Evolutionary conservation across 306 rosid species (phyloP), one percentile per base, ranked within the genome.

Genomic region (Fragaria iinumae): DNA sequence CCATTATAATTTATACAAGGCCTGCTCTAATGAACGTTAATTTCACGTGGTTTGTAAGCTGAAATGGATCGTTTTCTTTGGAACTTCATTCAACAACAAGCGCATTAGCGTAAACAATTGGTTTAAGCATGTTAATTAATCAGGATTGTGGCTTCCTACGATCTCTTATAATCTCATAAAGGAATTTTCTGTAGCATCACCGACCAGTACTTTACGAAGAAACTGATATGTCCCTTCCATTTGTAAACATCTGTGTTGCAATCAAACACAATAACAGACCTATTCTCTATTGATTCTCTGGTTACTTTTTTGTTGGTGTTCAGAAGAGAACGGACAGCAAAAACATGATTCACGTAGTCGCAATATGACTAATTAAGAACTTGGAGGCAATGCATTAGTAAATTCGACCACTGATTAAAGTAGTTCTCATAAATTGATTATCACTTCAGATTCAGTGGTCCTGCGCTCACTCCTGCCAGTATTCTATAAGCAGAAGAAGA

Each of bases 21-120:
- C 49, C 17, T 72, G 39, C 76, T 52, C 53, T 6, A 21, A 8
- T 36, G 52, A 50, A 2, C 10, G 59, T 39, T 38, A 38, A 41
- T 21, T 4, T 63, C 52, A 78, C 64, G 48, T 71, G 76, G 43
- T 71, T 78, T 71, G 53, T n/a, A 48, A 69, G 65, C 57, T 78
- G 21, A 47, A 45, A 43, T 45, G 20, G 70, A 44, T 57, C 39
- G 16, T 70, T 60, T 75, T 57, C 38, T 71, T 45, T 39, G 32
- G 48, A 60, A 29, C 63, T 18, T 69, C 48, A 13, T 20, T 27
- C 67, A 56, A 57, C 41, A 21, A 13, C 27, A 23, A 73, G 25
- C 68, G 18, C 68, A 73, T 39, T 57, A 57, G 39, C 77, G 17
- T 56, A 23, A 4, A 57, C 14, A 0, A 57, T 39, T 66, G 38